Evolutionary conservation across 2,329 filamentous ascomycete genomes (phyloP).

Genomic region (Colletotrichum sp.): DNA sequence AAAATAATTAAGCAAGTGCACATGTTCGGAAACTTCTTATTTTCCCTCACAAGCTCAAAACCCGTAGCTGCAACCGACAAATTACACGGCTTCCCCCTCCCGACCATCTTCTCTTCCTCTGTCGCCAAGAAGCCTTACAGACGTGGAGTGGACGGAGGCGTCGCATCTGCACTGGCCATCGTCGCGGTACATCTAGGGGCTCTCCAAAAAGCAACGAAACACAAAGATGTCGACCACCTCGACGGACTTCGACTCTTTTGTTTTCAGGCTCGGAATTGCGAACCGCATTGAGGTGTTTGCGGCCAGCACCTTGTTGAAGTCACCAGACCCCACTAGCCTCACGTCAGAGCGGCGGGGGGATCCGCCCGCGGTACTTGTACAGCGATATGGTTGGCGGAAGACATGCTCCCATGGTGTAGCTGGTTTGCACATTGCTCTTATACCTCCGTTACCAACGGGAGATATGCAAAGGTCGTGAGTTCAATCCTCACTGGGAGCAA

Average conservation of each 20-base stretch:
- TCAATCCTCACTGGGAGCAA: slow-evolving; percentile 32
- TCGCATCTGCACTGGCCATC: background rate
- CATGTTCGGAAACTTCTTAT: background rate
- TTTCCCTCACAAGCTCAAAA: background rate
- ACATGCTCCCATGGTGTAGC: slow-evolving; percentile 33
- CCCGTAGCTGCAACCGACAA: background rate
- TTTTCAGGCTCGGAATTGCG: background rate
- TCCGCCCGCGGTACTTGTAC: background rate
- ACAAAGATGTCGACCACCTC: background rate
- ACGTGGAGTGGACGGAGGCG: background rate
- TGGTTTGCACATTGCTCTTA: slow-evolving; percentile 39
- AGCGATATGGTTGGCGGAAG: background rate
- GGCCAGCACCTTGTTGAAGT: background rate
- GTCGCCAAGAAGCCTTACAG: background rate
- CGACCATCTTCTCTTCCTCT: background rate
- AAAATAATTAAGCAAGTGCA: background rate
- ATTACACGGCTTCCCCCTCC: background rate
- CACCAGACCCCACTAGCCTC: background rate
- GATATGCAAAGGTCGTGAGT: slow-evolving; percentile 36
- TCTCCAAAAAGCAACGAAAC: background rate
- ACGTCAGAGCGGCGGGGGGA: background rate
- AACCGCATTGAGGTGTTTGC: background rate
- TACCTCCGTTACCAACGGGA: slow-evolving; percentile 27
- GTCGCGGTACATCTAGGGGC: background rate
- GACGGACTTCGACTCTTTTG: background rate